Conservation (phyloP, 1,284 basidiomycete genomes). For the Leccinum colubrinum region DNA sequence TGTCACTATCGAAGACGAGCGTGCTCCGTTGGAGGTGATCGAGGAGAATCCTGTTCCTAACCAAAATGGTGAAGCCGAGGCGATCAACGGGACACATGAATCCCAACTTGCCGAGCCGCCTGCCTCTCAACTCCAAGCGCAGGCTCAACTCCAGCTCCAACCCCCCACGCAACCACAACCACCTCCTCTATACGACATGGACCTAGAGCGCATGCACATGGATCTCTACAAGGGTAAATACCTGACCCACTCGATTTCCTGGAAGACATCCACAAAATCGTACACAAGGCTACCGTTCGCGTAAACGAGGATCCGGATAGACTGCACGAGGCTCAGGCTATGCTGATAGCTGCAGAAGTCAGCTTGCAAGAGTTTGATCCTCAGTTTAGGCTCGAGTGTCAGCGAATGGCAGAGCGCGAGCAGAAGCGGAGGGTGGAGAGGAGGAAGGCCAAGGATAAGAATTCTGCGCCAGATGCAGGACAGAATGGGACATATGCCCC, state of each 20-base stretch:
- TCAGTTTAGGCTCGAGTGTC: conserved; percentile 81
- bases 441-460: conserved; percentile 45
- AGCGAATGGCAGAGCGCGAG: conserved; percentile 84
- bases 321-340: conserved; percentile 81
- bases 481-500: conserved; percentile 13
- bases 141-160: conserved; percentile 27
- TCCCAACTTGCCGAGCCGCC: conserved; percentile 20
- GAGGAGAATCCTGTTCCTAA: conserved; percentile 33
- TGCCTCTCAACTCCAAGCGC: conserved; percentile 33
- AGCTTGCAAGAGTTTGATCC: conserved; percentile 90
- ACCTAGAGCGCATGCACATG: conserved; percentile 88
- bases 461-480: conserved; percentile 23
- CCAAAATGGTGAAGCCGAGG: conserved; percentile 28
- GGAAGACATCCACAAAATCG: conserved; percentile 86
- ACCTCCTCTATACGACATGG: conserved; percentile 68
- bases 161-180: conserved; percentile 8
- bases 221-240: conserved; percentile 88
- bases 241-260: conserved; percentile 85
- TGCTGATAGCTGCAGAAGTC: conserved; percentile 86
- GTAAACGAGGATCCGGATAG: conserved; percentile 73
- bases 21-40: conserved; percentile 46
- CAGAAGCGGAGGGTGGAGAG: conserved; percentile 63
- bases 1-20: conserved; percentile 41
- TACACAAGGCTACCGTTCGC: conserved; percentile 78
- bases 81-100: conserved; percentile 33